Evolutionary conservation across 108 stramenopile species (phyloP), one percentile per base, ranked within the genome.

Genomic region (Skeletonema marinoi): DNA sequence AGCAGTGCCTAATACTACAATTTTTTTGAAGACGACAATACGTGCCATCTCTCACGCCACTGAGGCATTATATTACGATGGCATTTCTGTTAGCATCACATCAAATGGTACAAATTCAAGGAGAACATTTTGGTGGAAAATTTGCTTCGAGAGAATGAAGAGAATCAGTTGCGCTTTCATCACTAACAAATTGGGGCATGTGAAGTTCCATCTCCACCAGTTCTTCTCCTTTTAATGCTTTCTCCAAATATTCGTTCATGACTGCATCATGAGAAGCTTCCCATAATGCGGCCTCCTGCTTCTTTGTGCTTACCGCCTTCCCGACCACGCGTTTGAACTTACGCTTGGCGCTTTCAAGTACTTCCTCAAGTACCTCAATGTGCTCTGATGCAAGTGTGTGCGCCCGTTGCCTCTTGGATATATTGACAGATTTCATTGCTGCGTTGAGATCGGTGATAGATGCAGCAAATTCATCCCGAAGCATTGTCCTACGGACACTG

Each of bases 231-330:
- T 19, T 21, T n/a, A 2, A 21, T 29, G 16, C n/a, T 4, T 56
- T 25, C 17, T 25, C 25, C 54, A 56, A 25, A 56, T 56, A 56
- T 9, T 56, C 54, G 9, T 16, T n/a, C 68, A 54, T 60, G 1
- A 61, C 78, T 59, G 41, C 51, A 29, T 81, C 75, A 29, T 67
- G 74, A 65, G 81, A 74, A 19, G 71, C 10, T 8, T 60, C 46
- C 81, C 81, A 82, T 39, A 82, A 64, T 66, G n/a, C n/a, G n/a
- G n/a, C n/a, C n/a, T 82, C 72, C 51, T 82, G 51, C 42, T 82
- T 71, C 60, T 72, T 54, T 14, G 69, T 38, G 11, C 63, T 72
- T 19, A 50, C 51, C 29, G 75, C 75, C 44, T 63, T 61, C 29
- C 68, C 75, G 6, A 75, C 36, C n/a, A 73, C 25, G 31, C 75